Base-by-base conservation (phyloP, 148 eudicot genomes). In the Euryodendron excelsum region DNA sequence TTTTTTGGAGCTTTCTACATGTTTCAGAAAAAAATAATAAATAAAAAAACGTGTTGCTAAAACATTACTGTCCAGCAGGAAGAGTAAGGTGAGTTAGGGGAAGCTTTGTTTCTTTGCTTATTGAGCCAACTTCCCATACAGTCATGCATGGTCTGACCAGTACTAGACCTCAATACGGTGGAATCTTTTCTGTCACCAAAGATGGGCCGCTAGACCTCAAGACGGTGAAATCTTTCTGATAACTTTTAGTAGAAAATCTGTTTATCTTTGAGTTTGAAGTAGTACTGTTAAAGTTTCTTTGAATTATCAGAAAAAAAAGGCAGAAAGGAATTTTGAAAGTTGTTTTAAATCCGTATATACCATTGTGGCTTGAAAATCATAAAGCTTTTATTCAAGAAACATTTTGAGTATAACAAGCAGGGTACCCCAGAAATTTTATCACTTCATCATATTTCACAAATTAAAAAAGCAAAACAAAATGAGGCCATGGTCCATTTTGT, bases 231-330 rank as follows among this genome's bases (percentile, higher is more conserved):
- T n/a, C n/a, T n/a, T n/a, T n/a, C n/a, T 60, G 15, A 58, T 69
- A 56, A n/a, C 63, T n/a, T 53, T 47, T 20, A 27, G 27, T 44
- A 41, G 53, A 69, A 56, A 77, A 56, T 39, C 4, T 21, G 65
- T 66, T 77, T 66, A 36, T 67, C 73, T 77, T 53, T 56, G 74
- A 20, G 58, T 69, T 78, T 56, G 47, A 61, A 15, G 50, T 36
- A 69, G 50, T 53, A 21, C n/a, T 30, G 52, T 67, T 66, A 9
- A 69, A 50, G 52, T 58, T 78, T 60, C n/a, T 69, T 47, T 69
- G 36, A 44, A 69, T 78, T 58, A n/a, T 69, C 55, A 61, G 66
- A 41, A 58, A 69, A 56, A 27, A 39, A 41, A n/a, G n/a, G 37
- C 34, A 27, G 25, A 41, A 78, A 52, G 34, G 73, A 23, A 67